phyloP scores from a whole-genome alignment of 2,329 filamentous ascomycete genomes.

The Xylariales sp. region DNA sequence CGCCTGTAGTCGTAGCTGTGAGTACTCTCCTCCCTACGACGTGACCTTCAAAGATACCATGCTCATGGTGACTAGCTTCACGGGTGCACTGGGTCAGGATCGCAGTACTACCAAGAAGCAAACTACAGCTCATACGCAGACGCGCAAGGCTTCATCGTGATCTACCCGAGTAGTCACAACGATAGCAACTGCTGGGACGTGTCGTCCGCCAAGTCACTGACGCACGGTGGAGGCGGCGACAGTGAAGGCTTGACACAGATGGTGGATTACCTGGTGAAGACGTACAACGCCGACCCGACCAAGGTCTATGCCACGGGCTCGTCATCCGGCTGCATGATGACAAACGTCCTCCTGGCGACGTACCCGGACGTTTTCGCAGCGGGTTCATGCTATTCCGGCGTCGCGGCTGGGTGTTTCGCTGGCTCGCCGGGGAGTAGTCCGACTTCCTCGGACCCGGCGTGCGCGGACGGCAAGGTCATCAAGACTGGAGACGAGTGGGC shows the following conservation, averaged over 20 bases:
- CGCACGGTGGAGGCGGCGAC: constrained; percentile 53
- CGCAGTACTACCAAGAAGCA: constrained; percentile 1
- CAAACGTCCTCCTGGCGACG: constrained; percentile 41
- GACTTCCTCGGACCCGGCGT: constrained; percentile 25
- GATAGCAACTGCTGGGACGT: constrained; percentile 44
- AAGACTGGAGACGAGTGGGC: constrained; percentile 38
- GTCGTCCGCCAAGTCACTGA: constrained; percentile 39
- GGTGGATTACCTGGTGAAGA: constrained; percentile 49
- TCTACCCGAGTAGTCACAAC: constrained; percentile 17
- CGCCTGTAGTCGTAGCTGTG: constrained; percentile 1
- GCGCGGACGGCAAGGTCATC: constrained; percentile 33
- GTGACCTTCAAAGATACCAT: background rate
- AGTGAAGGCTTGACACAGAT: constrained; percentile 54
- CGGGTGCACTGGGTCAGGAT: background rate
- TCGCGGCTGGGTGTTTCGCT: constrained; percentile 39
- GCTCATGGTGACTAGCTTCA: background rate
- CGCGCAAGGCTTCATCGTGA: constrained; percentile 16
- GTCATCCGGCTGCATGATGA: constrained; percentile 44
- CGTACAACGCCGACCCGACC: constrained; percentile 45
- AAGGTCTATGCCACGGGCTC: constrained; percentile 51
- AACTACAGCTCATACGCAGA: constrained; percentile 11
- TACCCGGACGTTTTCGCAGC: constrained; percentile 44
- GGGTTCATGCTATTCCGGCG: constrained; percentile 38
- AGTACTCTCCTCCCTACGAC: background rate
- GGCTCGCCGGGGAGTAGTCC: constrained; percentile 10